These are phyloP conservation scores for Populus hybrid DNA, from an alignment of 441 rosid species.

Conservation along the genomic window DNA sequence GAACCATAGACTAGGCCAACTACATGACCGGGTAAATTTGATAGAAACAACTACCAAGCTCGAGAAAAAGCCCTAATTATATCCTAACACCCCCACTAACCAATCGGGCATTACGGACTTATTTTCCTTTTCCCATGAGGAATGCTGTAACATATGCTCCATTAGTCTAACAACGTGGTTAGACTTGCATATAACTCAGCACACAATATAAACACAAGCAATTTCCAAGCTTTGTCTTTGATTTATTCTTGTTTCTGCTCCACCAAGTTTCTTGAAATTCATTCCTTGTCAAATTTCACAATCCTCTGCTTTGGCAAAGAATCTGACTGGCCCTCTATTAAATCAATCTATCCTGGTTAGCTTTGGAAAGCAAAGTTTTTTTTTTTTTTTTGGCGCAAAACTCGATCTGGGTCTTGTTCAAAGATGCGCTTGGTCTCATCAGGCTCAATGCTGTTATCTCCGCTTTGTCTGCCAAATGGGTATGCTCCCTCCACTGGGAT, in stretches of 20 bases:
- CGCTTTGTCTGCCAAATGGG: neutral
- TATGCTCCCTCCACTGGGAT: neutral
- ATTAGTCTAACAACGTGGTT: neutral
- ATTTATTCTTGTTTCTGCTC: neutral
- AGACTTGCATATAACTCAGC: neutral
- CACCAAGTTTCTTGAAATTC: neutral
- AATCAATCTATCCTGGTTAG: neutral
- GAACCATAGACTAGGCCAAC: too few species aligned
- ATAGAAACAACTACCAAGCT: too few species aligned
- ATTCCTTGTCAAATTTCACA: neutral
- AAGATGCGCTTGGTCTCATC: neutral
- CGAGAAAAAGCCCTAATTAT: too few species aligned
- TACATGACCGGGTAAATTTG: too few species aligned
- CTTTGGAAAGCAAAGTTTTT: neutral
- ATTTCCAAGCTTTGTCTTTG: neutral
- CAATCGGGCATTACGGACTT: too few species aligned
- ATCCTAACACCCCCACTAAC: too few species aligned
- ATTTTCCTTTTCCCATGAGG: too few species aligned
- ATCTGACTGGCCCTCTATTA: neutral
- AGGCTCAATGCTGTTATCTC: neutral
- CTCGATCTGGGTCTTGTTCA: neutral
- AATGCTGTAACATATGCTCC: too few species aligned
- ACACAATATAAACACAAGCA: neutral
- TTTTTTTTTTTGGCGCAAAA: neutral
- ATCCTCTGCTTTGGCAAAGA: neutral